Evolutionary conservation across 2,329 filamentous ascomycete genomes (phyloP).

Genomic region (Trichoderma atrobrunneum): DNA sequence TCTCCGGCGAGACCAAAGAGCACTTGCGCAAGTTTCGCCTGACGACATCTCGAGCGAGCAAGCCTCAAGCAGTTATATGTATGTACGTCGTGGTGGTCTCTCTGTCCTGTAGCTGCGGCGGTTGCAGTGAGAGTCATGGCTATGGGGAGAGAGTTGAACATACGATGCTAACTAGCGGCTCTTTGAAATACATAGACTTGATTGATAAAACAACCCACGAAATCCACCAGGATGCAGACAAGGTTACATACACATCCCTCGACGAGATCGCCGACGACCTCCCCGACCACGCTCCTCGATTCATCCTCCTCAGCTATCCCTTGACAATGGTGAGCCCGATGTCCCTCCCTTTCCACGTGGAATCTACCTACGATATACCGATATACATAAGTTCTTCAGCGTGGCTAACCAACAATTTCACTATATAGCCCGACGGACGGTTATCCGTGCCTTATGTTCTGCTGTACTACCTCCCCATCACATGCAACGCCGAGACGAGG

Average conservation of each 20-base stretch:
- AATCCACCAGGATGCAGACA: slow-evolving; percentile 77
- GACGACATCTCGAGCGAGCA: slow-evolving; percentile 79
- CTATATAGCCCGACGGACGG: slow-evolving; percentile 69
- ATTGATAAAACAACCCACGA: slow-evolving; percentile 91
- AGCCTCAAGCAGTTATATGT: slow-evolving; percentile 93
- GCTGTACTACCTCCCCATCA: slow-evolving; percentile 89
- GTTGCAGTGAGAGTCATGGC: not conserved
- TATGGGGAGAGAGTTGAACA: not conserved
- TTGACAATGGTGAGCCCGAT: slow-evolving; percentile 67
- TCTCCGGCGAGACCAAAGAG: slow-evolving; percentile 85
- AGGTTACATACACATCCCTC: slow-evolving; percentile 74
- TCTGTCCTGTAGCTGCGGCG: not conserved
- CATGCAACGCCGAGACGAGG: slow-evolving; percentile 79
- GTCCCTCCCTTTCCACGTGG: not conserved
- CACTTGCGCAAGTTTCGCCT: slow-evolving; percentile 93
- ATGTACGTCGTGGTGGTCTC: slow-evolving; percentile 45
- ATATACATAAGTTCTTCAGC: not conserved
- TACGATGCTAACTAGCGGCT: not conserved
- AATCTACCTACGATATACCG: not conserved
- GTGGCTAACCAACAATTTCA: not conserved
- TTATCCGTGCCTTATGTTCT: slow-evolving; percentile 89
- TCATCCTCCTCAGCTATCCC: slow-evolving; percentile 86
- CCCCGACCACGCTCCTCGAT: slow-evolving; percentile 87
- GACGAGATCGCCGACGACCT: slow-evolving; percentile 82
- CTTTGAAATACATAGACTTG: slow-evolving; percentile 56